These are phyloP conservation scores for Elymus sibiricus DNA, from an alignment of 176 grass and related monocot genomes.

Conservation along the genomic window DNA sequence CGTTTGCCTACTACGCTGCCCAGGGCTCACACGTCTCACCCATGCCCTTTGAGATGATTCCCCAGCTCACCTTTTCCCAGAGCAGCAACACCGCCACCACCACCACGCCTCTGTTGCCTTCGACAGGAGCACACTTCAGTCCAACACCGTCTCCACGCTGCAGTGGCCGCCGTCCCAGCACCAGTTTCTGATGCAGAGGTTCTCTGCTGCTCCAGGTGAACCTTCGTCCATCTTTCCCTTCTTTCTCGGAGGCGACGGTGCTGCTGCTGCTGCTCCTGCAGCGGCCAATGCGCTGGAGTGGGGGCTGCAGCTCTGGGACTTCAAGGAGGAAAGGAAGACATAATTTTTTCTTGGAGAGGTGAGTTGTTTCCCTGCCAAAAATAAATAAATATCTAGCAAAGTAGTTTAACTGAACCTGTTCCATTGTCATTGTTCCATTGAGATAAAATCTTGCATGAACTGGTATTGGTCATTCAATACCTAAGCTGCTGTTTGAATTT, in stretches of 20 bases:
- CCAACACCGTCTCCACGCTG: slow-evolving; percentile 53
- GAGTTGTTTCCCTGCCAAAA: background rate
- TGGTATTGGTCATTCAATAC: too few relatives aligned
- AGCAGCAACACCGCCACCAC: slow-evolving; percentile 27
- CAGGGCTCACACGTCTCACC: background rate
- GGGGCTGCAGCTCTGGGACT: slow-evolving; percentile 50
- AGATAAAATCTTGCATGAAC: too few relatives aligned
- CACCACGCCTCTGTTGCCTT: slow-evolving; percentile 23
- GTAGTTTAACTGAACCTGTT: background rate
- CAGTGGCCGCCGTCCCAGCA: slow-evolving; percentile 32
- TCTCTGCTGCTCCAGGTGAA: slow-evolving; percentile 20
- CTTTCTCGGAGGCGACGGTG: slow-evolving; percentile 21
- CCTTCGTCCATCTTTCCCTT: slow-evolving; percentile 8
- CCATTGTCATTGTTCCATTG: background rate
- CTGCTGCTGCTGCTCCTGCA: background rate
- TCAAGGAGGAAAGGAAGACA: slow-evolving; percentile 41
- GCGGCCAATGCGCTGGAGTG: background rate
- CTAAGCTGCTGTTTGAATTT: too few relatives aligned
- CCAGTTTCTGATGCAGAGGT: slow-evolving; percentile 36
- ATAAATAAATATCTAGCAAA: too few relatives aligned
- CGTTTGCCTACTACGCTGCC: slow-evolving; percentile 35
- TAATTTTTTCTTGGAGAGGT: slow-evolving; percentile 27
- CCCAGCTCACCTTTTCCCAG: slow-evolving; percentile 58
- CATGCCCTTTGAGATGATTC: slow-evolving; percentile 45
- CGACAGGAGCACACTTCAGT: slow-evolving; percentile 92